Evolutionary conservation across 2,329 filamentous ascomycete species (phyloP).

Genomic region (Paecilomyces formosus): DNA sequence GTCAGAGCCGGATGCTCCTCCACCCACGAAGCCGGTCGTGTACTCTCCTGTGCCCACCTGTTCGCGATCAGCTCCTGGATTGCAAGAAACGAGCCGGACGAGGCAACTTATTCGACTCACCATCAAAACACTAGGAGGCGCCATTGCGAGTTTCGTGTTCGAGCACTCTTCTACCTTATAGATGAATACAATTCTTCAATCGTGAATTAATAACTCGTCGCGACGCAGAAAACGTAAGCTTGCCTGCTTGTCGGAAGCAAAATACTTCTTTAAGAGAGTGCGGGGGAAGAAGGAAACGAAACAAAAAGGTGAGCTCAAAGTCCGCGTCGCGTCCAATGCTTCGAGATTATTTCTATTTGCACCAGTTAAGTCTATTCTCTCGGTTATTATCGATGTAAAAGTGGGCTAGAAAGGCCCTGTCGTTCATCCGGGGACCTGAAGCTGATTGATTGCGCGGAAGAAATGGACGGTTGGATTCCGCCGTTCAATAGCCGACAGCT

Average conservation of each 20-base stretch:
- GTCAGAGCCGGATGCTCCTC: conserved; percentile 75
- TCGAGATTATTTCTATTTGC: neutral
- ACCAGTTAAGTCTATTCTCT: neutral
- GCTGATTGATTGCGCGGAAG: neutral
- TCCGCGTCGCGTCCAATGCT: neutral
- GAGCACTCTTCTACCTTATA: neutral
- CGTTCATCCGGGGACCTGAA: neutral
- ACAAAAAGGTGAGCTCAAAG: neutral
- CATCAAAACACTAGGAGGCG: conserved; percentile 62
- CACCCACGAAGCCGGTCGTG: conserved; percentile 88
- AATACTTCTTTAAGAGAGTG: neutral
- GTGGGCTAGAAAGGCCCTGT: neutral
- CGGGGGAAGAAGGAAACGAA: neutral
- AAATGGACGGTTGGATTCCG: neutral
- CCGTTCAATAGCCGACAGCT: conserved; percentile 20
- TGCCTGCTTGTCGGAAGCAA: too few species aligned
- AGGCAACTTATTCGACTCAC: conserved; percentile 31
- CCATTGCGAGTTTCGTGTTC: conserved; percentile 33
- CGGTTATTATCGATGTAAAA: neutral
- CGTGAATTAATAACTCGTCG: neutral
- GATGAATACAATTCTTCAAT: neutral
- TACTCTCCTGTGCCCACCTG: conserved; percentile 91
- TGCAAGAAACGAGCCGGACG: conserved; percentile 6
- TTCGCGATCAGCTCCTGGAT: neutral
- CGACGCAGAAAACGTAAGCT: neutral